Conservation (phyloP, 148 eudicot genomes). For the Amaranthus palmeri region DNA sequence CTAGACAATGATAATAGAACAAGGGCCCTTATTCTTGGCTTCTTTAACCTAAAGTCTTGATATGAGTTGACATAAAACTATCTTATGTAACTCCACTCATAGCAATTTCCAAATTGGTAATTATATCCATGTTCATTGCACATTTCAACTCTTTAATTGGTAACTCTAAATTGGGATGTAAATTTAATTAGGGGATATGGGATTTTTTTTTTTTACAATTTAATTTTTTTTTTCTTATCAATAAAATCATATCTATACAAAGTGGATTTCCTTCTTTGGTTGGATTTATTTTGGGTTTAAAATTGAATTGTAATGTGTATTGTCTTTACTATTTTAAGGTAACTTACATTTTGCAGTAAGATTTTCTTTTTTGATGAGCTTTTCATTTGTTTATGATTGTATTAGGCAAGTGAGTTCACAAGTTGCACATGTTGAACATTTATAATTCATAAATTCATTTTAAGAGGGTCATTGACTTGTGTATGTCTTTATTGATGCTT, state of each 20-base stretch:
- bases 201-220: no score
- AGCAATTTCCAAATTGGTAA: background rate
- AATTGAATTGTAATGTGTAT: slow-evolving; percentile 1
- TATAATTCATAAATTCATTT: background rate
- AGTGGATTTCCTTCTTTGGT: background rate
- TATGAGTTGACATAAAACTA: slow-evolving; percentile 14
- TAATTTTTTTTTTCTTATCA: background rate
- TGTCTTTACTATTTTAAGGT: slow-evolving; percentile 1
- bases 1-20: background rate
- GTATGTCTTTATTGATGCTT: background rate
- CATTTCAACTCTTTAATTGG: background rate
- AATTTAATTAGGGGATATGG: background rate
- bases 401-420: background rate
- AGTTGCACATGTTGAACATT: background rate
- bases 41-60: background rate
- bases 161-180: background rate
- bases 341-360: background rate
- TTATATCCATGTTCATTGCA: background rate
- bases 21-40: background rate
- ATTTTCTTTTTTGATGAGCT: background rate
- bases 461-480: background rate
- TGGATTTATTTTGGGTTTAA: background rate
- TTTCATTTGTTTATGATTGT: background rate
- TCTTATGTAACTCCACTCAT: slow-evolving; percentile 7
- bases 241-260: background rate